A percentile compares a stretch with the other conserved stretches of the same genome.
Evolutionary conservation across 2,329 filamentous ascomycete genomes (phyloP).

Genomic region (Phyllosticta citribraziliensis): DNA sequence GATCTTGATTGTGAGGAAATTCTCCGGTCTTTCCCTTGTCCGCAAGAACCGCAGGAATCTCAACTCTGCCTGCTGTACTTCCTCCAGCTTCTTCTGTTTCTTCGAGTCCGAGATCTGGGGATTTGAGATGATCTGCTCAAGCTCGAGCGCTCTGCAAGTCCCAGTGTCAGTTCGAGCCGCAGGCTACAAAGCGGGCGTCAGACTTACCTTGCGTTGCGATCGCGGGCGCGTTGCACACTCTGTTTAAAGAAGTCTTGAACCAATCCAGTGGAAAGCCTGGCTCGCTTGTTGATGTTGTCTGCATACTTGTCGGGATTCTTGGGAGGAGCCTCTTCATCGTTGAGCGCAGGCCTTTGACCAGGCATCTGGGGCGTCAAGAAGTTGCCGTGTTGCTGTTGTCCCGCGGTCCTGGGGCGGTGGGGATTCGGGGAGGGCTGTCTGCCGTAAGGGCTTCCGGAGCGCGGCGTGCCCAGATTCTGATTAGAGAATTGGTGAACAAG

Average conservation of each 20-base stretch:
- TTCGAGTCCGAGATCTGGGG: conserved; percentile 62
- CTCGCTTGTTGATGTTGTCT: conserved; percentile 69
- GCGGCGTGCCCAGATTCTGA: conserved; percentile 72
- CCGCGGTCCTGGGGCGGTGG: conserved; percentile 77
- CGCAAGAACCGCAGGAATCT: conserved; percentile 89
- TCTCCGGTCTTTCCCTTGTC: conserved; percentile 85
- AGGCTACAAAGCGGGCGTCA: neutral
- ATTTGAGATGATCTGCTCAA: conserved; percentile 77
- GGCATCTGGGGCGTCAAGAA: conserved; percentile 64
- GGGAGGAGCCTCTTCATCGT: conserved; percentile 62
- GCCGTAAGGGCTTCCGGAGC: conserved; percentile 57
- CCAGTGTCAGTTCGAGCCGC: conserved; percentile 17
- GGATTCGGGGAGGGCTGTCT: conserved; percentile 56
- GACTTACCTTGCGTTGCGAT: conserved; percentile 82
- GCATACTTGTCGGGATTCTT: conserved; percentile 77
- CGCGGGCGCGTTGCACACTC: conserved; percentile 89
- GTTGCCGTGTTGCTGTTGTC: conserved; percentile 51
- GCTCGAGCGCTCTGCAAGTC: conserved; percentile 66
- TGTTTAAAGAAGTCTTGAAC: conserved; percentile 89
- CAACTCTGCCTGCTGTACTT: conserved; percentile 77
- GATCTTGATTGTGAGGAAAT: conserved; percentile 94
- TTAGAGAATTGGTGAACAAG: conserved; percentile 94
- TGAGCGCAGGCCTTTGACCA: conserved; percentile 42
- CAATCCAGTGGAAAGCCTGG: conserved; percentile 54
- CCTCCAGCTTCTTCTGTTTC: conserved; percentile 77